A percentile compares a stretch with the other conserved stretches of the same genome.
phyloP scores from a whole-genome alignment of 805 yeast species.

The Ogataea minuta region DNA sequence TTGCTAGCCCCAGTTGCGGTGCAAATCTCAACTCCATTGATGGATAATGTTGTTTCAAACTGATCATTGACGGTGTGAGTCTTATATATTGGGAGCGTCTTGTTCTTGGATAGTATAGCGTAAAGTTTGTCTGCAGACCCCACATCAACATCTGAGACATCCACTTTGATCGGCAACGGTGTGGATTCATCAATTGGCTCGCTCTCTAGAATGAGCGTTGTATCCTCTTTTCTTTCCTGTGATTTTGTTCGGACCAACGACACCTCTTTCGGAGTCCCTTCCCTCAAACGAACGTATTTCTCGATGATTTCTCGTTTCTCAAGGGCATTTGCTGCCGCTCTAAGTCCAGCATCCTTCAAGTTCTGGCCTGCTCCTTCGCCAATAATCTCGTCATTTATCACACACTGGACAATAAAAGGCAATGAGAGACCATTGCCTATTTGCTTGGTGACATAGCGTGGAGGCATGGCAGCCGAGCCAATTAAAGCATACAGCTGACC shows the following conservation, averaged over 20 bases:
- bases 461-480: slow-evolving; percentile 68
- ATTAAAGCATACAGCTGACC: slow-evolving; percentile 72
- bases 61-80: slow-evolving; percentile 21
- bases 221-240: not conserved
- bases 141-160: slow-evolving; percentile 21
- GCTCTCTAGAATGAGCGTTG: not conserved
- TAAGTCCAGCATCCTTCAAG: slow-evolving; percentile 71
- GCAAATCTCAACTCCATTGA: slow-evolving; percentile 36
- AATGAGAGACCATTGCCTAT: slow-evolving; percentile 47
- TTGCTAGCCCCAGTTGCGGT: slow-evolving; percentile 34
- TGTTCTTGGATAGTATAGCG: slow-evolving; percentile 24
- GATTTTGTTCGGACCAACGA: slow-evolving; percentile 16
- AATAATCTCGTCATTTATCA: slow-evolving; percentile 60
- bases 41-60: slow-evolving; percentile 27
- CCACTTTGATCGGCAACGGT: slow-evolving; percentile 6
- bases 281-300: slow-evolving; percentile 57
- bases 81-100: slow-evolving; percentile 35
- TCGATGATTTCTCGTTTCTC: slow-evolving; percentile 57
- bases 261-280: slow-evolving; percentile 45
- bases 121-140: slow-evolving; percentile 33
- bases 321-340: slow-evolving; percentile 84
- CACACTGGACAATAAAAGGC: slow-evolving; percentile 65
- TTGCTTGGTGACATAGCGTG: slow-evolving; percentile 51
- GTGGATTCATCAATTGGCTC: slow-evolving; percentile 2
- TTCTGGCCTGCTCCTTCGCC: slow-evolving; percentile 74